Conservation (phyloP, 257 asterid genomes). For the Echites panduratus region DNA sequence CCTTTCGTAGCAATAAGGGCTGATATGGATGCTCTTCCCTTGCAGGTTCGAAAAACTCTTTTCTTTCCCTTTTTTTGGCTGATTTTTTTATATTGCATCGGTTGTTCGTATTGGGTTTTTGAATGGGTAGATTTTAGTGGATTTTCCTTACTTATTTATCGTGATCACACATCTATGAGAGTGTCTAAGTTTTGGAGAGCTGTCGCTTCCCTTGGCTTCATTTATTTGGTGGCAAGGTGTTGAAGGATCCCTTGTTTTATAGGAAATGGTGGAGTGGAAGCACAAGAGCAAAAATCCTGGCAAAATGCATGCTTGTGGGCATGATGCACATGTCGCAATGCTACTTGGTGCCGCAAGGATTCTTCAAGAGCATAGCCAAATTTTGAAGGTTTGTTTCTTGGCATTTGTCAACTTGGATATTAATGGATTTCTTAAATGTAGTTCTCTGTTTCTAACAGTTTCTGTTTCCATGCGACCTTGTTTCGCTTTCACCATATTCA, state of each 20-base stretch:
- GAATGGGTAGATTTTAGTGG: neutral
- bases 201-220: neutral
- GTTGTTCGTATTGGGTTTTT: neutral
- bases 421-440: neutral
- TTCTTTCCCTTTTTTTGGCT: neutral
- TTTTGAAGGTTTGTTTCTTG: constrained; percentile 49
- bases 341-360: constrained; percentile 98
- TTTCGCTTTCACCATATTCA: too few species aligned
- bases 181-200: neutral
- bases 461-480: neutral
- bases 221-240: neutral
- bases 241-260: constrained; percentile 2
- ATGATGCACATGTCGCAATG: constrained; percentile 94
- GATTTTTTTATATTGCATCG: too few species aligned
- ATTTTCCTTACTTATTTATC: neutral
- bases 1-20: constrained; percentile 97
- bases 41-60: constrained; percentile 44
- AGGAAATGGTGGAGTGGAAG: constrained; percentile 98
- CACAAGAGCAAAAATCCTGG: constrained; percentile 88
- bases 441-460: neutral
- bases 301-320: constrained; percentile 98
- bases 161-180: neutral
- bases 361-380: constrained; percentile 57
- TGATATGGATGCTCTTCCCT: constrained; percentile 92
- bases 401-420: neutral